Conservation (phyloP, 805 yeast genomes). For the Candida loeiensis region DNA sequence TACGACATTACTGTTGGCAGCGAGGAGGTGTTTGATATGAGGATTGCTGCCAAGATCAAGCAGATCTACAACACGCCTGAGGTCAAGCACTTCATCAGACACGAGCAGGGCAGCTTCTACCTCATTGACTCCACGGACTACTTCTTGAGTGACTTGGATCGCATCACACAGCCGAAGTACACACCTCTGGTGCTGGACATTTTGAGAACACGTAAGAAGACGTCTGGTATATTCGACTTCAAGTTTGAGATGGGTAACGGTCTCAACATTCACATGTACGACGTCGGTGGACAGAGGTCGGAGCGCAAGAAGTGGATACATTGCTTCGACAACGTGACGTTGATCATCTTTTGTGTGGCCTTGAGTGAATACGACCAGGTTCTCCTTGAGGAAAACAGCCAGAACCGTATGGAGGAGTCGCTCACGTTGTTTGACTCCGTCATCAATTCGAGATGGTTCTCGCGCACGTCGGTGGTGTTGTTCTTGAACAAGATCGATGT, state of each 20-base stretch:
- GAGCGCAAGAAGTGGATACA: slow-evolving; percentile 98
- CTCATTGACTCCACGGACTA: slow-evolving; percentile 82
- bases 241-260: slow-evolving; percentile 66
- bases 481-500: slow-evolving; percentile 89
- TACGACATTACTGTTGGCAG: slow-evolving; percentile 53
- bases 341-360: slow-evolving; percentile 88
- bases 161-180: slow-evolving; percentile 60
- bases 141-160: slow-evolving; percentile 62
- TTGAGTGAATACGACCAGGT: slow-evolving; percentile 88
- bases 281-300: slow-evolving; percentile 94
- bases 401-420: slow-evolving; percentile 41
- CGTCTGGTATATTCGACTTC: slow-evolving; percentile 88
- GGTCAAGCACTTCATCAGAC: slow-evolving; percentile 54
- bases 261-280: slow-evolving; percentile 48
- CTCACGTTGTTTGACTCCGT: slow-evolving; percentile 83
- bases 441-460: slow-evolving; percentile 89
- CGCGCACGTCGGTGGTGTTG: slow-evolving; percentile 78
- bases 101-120: slow-evolving; percentile 68
- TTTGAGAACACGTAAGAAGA: slow-evolving; percentile 82
- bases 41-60: slow-evolving; percentile 46
- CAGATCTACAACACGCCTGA: slow-evolving; percentile 55
- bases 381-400: slow-evolving; percentile 47
- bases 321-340: slow-evolving; percentile 89
- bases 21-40: slow-evolving; percentile 48
- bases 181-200: slow-evolving; percentile 75